Conservation (phyloP, 352 stramenopile species). For the Phytopythium oedochilum region DNA sequence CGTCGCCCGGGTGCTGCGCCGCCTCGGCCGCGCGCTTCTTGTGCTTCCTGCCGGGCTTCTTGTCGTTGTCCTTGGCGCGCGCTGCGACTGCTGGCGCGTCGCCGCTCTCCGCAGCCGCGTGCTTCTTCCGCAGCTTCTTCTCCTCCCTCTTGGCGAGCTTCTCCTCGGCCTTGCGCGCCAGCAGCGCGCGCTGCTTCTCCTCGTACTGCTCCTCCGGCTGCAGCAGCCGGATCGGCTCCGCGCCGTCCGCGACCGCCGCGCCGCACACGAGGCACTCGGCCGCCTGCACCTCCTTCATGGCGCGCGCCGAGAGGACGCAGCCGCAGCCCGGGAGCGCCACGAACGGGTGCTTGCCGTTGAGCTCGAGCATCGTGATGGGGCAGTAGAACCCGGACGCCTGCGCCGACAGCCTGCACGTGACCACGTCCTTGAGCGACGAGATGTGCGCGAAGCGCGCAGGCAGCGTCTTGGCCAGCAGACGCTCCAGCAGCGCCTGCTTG, state of each 20-base stretch:
- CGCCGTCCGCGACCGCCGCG: conserved; percentile 35
- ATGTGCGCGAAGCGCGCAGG: conserved; percentile 76
- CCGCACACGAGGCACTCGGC: conserved; percentile 68
- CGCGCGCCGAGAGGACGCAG: conserved; percentile 86
- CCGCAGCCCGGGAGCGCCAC: conserved; percentile 76
- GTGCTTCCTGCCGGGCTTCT: conserved; percentile 12
- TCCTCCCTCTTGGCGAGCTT: conserved; percentile 45
- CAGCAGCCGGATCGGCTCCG: conserved; percentile 57
- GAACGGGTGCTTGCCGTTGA: conserved; percentile 88
- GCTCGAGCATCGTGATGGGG: conserved; percentile 83
- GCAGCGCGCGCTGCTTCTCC: conserved; percentile 30
- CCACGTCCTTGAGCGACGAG: conserved; percentile 83
- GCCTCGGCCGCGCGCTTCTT: conserved; percentile 39
- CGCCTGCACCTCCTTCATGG: conserved; percentile 78
- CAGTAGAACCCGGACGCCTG: conserved; percentile 29
- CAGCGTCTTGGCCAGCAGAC: conserved; percentile 75
- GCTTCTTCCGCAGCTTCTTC: conserved; percentile 39
- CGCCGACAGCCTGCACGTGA: conserved; percentile 57
- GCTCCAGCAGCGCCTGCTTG: conserved; percentile 86
- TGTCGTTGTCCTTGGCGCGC: background rate
- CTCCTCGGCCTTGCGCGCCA: conserved; percentile 43
- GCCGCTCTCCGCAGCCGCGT: background rate
- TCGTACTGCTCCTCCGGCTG: conserved; percentile 55
- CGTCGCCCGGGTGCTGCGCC: conserved; percentile 3
- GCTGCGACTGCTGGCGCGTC: background rate